Evolutionary conservation across 495 filamentous ascomycete genomes (phyloP), one percentile per base, ranked within the genome.

Genomic region (Margaritispora aquatica): DNA sequence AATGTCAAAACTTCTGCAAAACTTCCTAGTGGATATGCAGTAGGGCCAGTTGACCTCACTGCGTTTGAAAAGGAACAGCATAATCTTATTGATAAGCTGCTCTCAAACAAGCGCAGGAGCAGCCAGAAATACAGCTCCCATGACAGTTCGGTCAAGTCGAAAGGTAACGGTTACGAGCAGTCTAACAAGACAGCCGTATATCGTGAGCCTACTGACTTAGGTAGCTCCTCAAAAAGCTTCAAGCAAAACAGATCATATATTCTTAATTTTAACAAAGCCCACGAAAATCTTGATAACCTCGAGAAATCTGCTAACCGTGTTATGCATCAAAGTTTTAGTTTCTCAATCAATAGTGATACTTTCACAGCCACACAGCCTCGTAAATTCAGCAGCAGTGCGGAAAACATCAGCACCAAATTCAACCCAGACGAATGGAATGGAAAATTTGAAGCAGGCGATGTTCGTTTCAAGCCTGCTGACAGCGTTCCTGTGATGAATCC

Each of bases 391-490:
- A 83, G 80, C 50, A 91, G 85, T 66, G 77, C 84, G 29, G 88
- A 90, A 64, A 84, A 85, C 61, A 86, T 96, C 70, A 89, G 89
- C 64, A 90, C 86, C 27, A 84, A 80, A 50, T 89, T 88, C 66
- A 82, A 80, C 11, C 78, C 84, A 0, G 73, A 75, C 23, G 79
- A 83, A 29, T 87, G 83, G 83, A 70, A 75, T 38, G 79, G 76
- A 22, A 82, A 76, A 58, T 80, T 88, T 63, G 64, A 71, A 44
- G 71, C 74, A 13, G 68, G 65, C 10, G 66, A 74, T 22, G 79
- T 81, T 31, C 81, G 80, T 65, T 81, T 87, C 62, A 74, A 72
- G 22, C 70, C 75, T 21, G 61, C 63, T 63, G 64, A 19, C 55
- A 73, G 73, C 21, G 67, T 74, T 24, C 44, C 58, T 59, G 51